Evolutionary conservation across 1,284 basidiomycete genomes (phyloP), one percentile per base, ranked within the genome.

Genomic region (Phlebopus sp.): DNA sequence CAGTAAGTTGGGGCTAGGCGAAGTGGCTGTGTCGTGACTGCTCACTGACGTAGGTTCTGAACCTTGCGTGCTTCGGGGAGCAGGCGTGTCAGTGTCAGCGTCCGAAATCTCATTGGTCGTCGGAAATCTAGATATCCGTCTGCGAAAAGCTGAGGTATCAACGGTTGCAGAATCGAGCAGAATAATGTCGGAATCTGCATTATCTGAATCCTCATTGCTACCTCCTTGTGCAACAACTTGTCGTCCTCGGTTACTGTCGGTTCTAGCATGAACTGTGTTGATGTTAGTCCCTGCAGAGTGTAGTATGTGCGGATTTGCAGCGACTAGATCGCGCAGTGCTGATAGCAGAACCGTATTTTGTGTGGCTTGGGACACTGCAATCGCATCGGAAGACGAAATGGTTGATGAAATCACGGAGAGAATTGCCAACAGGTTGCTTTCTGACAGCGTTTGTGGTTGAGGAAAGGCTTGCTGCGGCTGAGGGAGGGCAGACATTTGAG

Each of bases 121-220:
- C 11, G 10, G 23, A 2, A 21, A 37, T 37, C 25, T 45, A 5
- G 36, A 23, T 14, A 32, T 42, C 18, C 58, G 44, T 49, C 53
- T 67, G 27, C 49, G 60, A 40, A 63, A 63, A 19, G 50, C 54
- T 3, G 58, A 31, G 2, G 60, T 53, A 32, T 63, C 62, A 10
- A 68, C 10, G 14, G 49, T 44, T 18, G 62, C 63, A 43, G 64
- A 65, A 35, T 63, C 64, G 2, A 63, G 56, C 29, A 68, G 32
- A 18, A 63, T 35, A 13, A 68, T 51, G 23, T 63, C 62, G 0
- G 63, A 61, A 44, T 62, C 63, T 27, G 43, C 50, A 4, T 62
- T 61, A 1, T 54, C 55, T 14, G 29, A 30, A 2, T 43, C 52
- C 23, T 49, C 44, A 3, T 40, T 42, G 37, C 30, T 35, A 19